These are phyloP conservation scores for Trichoderma pleuroti DNA, from an alignment of 2,329 filamentous ascomycete species.

Conservation along the genomic window DNA sequence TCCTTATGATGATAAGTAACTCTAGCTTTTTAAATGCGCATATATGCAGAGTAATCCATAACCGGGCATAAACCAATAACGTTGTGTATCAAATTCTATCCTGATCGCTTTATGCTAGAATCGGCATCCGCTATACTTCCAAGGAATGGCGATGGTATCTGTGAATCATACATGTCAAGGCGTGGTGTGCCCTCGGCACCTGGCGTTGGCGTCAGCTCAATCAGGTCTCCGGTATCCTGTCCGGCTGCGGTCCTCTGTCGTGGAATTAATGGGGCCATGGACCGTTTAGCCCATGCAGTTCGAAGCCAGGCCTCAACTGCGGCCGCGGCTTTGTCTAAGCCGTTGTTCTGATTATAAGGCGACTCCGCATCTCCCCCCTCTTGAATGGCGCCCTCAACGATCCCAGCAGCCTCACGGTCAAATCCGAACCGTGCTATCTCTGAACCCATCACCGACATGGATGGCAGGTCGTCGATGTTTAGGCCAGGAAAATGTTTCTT, in stretches of 20 bases:
- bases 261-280: constrained; percentile 47
- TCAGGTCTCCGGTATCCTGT: constrained; percentile 57
- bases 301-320: constrained; percentile 88
- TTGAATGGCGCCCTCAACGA: constrained; percentile 52
- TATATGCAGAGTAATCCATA: background rate
- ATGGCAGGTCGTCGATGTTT: constrained; percentile 64
- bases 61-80: background rate
- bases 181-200: constrained; percentile 48
- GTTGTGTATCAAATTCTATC: constrained; percentile 3
- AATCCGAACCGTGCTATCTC: constrained; percentile 59
- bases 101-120: constrained; percentile 16
- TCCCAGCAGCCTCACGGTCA: constrained; percentile 36
- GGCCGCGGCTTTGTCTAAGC: constrained; percentile 78
- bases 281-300: constrained; percentile 68
- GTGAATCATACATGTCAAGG: constrained; percentile 6
- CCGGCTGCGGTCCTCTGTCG: constrained; percentile 28
- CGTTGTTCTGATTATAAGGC: constrained; percentile 45
- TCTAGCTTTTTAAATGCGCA: background rate
- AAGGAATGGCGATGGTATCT: background rate
- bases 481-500: constrained; percentile 78
- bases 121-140: background rate
- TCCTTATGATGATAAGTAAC: background rate
- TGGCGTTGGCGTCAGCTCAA: constrained; percentile 64
- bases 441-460: constrained; percentile 61
- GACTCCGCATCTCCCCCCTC: constrained; percentile 43